Evolutionary conservation across 768 basidiomycete species (phyloP).

Genomic region (Psilocybe cyanescens): DNA sequence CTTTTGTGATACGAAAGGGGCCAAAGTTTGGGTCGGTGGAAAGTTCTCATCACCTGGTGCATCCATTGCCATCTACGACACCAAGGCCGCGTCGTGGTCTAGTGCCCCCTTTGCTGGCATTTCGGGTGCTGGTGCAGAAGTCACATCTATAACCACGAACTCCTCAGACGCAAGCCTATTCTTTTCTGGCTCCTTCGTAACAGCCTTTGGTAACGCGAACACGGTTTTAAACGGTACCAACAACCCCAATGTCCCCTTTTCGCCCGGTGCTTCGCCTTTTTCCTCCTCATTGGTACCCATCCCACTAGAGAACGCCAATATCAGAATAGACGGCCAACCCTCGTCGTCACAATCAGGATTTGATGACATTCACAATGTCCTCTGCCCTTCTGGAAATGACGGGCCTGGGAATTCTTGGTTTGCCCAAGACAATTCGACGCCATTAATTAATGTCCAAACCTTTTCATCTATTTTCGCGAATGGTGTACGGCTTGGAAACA

Average conservation of each 20-base stretch:
- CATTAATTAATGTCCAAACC: constrained; percentile 78
- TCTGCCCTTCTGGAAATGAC: constrained; percentile 87
- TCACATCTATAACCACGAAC: constrained; percentile 78
- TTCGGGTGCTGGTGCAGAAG: constrained; percentile 66
- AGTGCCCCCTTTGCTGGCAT: constrained; percentile 84
- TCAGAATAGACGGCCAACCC: constrained; percentile 59
- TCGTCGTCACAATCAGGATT: constrained; percentile 65
- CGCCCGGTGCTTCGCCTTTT: constrained; percentile 80
- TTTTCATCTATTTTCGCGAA: constrained; percentile 73
- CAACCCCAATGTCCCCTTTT: constrained; percentile 87
- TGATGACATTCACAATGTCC: constrained; percentile 64
- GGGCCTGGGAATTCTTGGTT: constrained; percentile 88
- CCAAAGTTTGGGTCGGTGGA: constrained; percentile 82
- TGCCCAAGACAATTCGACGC: constrained; percentile 67
- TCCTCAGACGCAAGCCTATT: constrained; percentile 74
- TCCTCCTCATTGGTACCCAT: constrained; percentile 89
- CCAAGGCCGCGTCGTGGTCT: constrained; percentile 68
- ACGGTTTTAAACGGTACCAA: constrained; percentile 61
- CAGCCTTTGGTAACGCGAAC: constrained; percentile 63
- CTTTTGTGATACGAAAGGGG: constrained; percentile 72
- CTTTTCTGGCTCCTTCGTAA: constrained; percentile 88
- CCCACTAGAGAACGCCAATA: constrained; percentile 62
- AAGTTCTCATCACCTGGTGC: constrained; percentile 68
- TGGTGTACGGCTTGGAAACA: constrained; percentile 91
- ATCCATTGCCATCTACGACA: constrained; percentile 75